Base-by-base conservation (phyloP, 2,329 filamentous ascomycete species). In the Nemania diffusa region DNA sequence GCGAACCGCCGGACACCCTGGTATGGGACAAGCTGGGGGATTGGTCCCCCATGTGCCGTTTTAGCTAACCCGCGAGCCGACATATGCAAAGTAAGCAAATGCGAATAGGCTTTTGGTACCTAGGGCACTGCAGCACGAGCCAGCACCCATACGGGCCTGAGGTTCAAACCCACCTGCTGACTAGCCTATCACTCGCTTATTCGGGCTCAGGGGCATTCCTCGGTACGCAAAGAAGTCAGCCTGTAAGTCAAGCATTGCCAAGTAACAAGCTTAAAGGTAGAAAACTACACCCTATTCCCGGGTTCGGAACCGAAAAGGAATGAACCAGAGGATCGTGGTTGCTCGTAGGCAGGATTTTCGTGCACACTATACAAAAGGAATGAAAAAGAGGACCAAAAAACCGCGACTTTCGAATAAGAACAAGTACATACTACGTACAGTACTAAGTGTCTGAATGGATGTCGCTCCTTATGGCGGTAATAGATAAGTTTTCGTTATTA, bases 41-140 rank as follows among this genome's bases (percentile, higher is more conserved):
- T 42, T 58, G 29, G 27, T 52, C 59, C 61, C 56, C 62, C 40
- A 62, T 65, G 63, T 66, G 62, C 67, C 60, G 60, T 69, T 62
- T 59, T 56, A 52, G 63, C 62, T 55, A 63, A 56, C 59, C 62
- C 66, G 64, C 57, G 61, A 69, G 63, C 67, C 65, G 66, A 65
- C 61, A 69, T 65, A 71, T 71, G 69, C 69, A 68, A 71, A 69
- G 69, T 71, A 71, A 71, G 69, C 69, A 71, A 64, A 51, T 58
- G 63, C 46, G 50, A 56, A 63, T 63, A 62, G 64, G 46, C 24
- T 63, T 57, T 63, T 56, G 24, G 61, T 44, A 67, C 64, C 48
- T 64, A 55, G 44, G 61, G 62, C 53, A 67, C 59, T 29, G 24
- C 57, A 63, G 64, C 58, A 69, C 55, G 53, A 67, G 60, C 60